Conservation (phyloP, 768 basidiomycete species). For the Fomitopsis serialis region DNA sequence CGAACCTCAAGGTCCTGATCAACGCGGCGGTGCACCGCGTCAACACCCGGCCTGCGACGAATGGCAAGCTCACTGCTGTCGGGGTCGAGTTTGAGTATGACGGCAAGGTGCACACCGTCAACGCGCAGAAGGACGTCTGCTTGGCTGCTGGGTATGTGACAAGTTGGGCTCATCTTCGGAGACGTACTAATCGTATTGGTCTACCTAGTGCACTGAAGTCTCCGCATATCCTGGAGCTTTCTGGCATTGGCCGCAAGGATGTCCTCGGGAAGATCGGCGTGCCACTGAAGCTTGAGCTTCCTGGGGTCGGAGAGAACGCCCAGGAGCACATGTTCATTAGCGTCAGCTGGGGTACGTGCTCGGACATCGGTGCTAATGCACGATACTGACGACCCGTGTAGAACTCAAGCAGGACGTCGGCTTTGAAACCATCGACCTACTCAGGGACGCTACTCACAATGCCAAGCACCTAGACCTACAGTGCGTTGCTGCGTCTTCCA, state of each 20-base stretch:
- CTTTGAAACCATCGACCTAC: constrained; percentile 23
- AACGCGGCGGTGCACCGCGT: constrained; percentile 25
- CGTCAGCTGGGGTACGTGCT: constrained; percentile 21
- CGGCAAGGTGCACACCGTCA: constrained; percentile 26
- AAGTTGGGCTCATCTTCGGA: too few relatives aligned
- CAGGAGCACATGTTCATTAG: constrained; percentile 40
- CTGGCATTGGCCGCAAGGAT: constrained; percentile 45
- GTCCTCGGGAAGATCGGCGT: constrained; percentile 37
- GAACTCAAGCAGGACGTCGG: constrained; percentile 26
- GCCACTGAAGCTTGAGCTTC: constrained; percentile 32
- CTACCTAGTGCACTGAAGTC: constrained; percentile 11
- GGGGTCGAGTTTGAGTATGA: constrained; percentile 41
- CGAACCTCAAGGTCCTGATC: constrained; percentile 25
- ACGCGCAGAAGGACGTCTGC: constrained; percentile 46
- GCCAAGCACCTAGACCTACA: constrained; percentile 28
- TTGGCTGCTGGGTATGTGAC: constrained; percentile 12
- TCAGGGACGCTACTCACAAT: constrained; percentile 22
- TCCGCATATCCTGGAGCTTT: constrained; percentile 50
- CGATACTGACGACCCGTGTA: constrained; percentile 1
- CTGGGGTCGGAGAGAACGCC: constrained; percentile 48
- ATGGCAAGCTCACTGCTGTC: constrained; percentile 30
- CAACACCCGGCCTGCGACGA: constrained; percentile 5
- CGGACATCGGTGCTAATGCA: background rate
- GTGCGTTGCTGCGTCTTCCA: constrained; percentile 20
- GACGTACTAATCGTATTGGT: background rate